Evolutionary conservation across 1,139 yeast species (phyloP).

Genomic region (Sugiyamaella castrensis): DNA sequence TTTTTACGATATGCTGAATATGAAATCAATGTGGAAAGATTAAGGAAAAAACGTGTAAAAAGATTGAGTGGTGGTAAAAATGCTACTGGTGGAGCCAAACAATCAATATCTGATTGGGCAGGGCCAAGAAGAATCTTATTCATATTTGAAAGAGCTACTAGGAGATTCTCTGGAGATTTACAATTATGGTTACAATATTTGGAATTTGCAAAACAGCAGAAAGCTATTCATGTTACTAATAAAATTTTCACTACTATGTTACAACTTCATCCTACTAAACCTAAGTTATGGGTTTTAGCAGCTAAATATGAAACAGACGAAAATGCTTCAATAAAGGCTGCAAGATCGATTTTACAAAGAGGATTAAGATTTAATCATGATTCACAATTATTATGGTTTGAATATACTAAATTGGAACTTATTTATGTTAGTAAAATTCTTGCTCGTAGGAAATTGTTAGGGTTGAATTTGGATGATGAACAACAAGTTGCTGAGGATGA

Average conservation of each 20-base stretch:
- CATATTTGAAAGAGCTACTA: constrained; percentile 79
- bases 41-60: constrained; percentile 67
- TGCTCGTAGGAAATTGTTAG: constrained; percentile 79
- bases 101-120: constrained; percentile 74
- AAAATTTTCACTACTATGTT: constrained; percentile 74
- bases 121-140: constrained; percentile 78
- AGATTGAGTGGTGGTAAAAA: constrained; percentile 47
- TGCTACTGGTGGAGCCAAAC: constrained; percentile 20
- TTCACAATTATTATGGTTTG: constrained; percentile 70
- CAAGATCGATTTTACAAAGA: constrained; percentile 80
- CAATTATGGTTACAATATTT: constrained; percentile 78
- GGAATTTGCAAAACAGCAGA: constrained; percentile 66
- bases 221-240: constrained; percentile 77
- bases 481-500: constrained; percentile 25
- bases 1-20: constrained; percentile 76
- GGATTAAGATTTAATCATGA: constrained; percentile 83
- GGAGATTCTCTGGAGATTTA: constrained; percentile 74
- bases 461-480: constrained; percentile 53
- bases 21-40: constrained; percentile 74
- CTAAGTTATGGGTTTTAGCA: constrained; percentile 90
- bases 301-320: constrained; percentile 91
- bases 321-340: constrained; percentile 85
- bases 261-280: constrained; percentile 86
- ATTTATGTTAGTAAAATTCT: constrained; percentile 78
- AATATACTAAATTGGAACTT: constrained; percentile 84